These are phyloP conservation scores for Lachnellula cervina DNA, from an alignment of 2,329 filamentous ascomycete species.

Conservation along the genomic window DNA sequence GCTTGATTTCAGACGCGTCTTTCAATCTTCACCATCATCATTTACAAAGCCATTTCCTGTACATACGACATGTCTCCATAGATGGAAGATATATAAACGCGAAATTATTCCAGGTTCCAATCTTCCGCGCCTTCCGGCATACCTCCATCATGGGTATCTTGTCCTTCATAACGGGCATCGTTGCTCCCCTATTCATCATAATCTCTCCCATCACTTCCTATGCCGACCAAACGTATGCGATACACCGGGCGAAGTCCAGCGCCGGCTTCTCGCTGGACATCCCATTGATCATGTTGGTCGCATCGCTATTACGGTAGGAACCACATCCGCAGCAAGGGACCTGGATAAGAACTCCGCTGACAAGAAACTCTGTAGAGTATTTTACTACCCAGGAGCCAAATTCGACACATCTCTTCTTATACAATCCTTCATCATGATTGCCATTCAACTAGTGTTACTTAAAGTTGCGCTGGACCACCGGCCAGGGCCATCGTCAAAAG, in stretches of 20 bases:
- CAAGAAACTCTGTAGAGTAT: conserved; percentile 45
- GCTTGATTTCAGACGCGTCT: neutral
- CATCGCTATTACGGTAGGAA: conserved; percentile 57
- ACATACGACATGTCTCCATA: conserved; percentile 4
- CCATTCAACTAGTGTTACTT: conserved; percentile 57
- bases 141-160: conserved; percentile 27
- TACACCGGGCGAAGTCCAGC: conserved; percentile 59
- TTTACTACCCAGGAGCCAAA: conserved; percentile 63
- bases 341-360: conserved; percentile 7
- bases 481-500: conserved; percentile 54
- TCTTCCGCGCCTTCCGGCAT: neutral
- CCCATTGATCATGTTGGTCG: conserved; percentile 67
- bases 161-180: conserved; percentile 44
- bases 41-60: neutral
- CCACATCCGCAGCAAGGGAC: neutral
- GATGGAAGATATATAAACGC: conserved; percentile 1
- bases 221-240: conserved; percentile 60
- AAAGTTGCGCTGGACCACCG: conserved; percentile 66
- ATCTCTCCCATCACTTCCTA: conserved; percentile 61
- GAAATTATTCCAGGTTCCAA: neutral
- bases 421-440: conserved; percentile 62
- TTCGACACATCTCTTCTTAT: conserved; percentile 60
- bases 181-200: conserved; percentile 60
- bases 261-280: conserved; percentile 68
- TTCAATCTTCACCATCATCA: neutral